Evolutionary conservation across 2,329 filamentous ascomycete species (phyloP).

Genomic region (Rutstroemia sp.): DNA sequence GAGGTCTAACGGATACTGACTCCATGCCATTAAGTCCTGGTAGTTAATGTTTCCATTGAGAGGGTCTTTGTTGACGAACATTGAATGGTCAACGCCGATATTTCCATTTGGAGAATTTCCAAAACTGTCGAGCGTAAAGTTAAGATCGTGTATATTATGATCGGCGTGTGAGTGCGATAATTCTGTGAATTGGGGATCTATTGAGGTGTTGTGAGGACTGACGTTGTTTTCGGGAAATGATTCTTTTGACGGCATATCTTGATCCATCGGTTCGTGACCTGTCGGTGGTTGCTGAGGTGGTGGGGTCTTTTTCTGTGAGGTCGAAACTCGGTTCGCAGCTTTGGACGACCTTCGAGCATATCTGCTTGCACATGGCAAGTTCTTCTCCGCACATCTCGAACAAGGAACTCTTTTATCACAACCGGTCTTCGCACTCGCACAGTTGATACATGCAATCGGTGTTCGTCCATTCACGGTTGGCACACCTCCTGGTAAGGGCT

Average conservation of each 20-base stretch:
- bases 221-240: background rate
- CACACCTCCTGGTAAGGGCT: constrained; percentile 35
- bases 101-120: constrained; percentile 1
- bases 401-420: constrained; percentile 45
- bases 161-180: background rate
- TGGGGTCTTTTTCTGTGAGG: constrained; percentile 7
- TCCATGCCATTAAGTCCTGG: constrained; percentile 39
- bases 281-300: constrained; percentile 2
- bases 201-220: background rate
- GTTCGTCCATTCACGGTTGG: constrained; percentile 35
- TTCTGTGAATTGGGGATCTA: constrained; percentile 1
- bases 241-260: constrained; percentile 2
- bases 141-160: constrained; percentile 1
- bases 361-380: constrained; percentile 39
- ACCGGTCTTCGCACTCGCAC: constrained; percentile 43
- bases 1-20: constrained; percentile 37
- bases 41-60: constrained; percentile 31
- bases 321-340: constrained; percentile 15
- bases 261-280: constrained; percentile 5
- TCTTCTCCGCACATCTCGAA: constrained; percentile 42
- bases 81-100: constrained; percentile 3
- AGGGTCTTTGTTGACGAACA: constrained; percentile 9
- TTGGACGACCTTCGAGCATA: constrained; percentile 46
- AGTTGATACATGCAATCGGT: constrained; percentile 43
- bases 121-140: constrained; percentile 1